A percentile compares a stretch with the other conserved stretches of the same genome.
These are phyloP conservation scores for Trametes sanguinea DNA, from an alignment of 768 basidiomycete genomes.

Conservation along the genomic window DNA sequence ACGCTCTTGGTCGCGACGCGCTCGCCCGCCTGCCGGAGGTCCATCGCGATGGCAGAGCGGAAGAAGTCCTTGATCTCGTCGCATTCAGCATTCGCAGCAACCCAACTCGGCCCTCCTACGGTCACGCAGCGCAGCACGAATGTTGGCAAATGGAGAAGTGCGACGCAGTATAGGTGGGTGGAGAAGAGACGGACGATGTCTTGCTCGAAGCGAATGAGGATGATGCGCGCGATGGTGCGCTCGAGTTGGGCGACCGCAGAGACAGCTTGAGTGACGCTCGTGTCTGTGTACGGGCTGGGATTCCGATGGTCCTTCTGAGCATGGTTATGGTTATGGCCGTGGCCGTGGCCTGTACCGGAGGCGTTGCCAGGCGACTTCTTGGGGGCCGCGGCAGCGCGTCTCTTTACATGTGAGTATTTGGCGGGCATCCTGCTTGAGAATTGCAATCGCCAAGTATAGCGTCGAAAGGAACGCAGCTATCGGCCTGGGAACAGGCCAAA, in stretches of 20 bases:
- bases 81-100: constrained; percentile 62
- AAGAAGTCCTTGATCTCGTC: constrained; percentile 79
- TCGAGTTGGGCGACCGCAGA: constrained; percentile 67
- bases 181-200: constrained; percentile 77
- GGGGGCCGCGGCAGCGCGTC: constrained; percentile 50
- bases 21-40: constrained; percentile 76
- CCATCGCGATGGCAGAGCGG: constrained; percentile 69
- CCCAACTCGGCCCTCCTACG: constrained; percentile 67
- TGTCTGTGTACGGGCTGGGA: constrained; percentile 54
- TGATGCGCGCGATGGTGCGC: constrained; percentile 65
- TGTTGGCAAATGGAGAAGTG: constrained; percentile 67
- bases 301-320: constrained; percentile 38
- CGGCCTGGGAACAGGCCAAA: too few relatives aligned
- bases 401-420: constrained; percentile 78
- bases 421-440: constrained; percentile 51
- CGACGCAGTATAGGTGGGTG: constrained; percentile 63
- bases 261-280: constrained; percentile 56
- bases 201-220: constrained; percentile 70
- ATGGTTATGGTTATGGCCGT: constrained; percentile 33
- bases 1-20: constrained; percentile 80
- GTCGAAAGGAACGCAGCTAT: background rate
- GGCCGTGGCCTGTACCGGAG: constrained; percentile 2
- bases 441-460: background rate
- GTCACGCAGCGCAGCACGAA: constrained; percentile 65
- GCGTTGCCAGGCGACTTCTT: constrained; percentile 39